A percentile compares a stretch with the other conserved stretches of the same genome.
These are phyloP conservation scores for Linnemannia hyalina DNA, from an alignment of 192 early-diverging fungal species.

Conservation along the genomic window DNA sequence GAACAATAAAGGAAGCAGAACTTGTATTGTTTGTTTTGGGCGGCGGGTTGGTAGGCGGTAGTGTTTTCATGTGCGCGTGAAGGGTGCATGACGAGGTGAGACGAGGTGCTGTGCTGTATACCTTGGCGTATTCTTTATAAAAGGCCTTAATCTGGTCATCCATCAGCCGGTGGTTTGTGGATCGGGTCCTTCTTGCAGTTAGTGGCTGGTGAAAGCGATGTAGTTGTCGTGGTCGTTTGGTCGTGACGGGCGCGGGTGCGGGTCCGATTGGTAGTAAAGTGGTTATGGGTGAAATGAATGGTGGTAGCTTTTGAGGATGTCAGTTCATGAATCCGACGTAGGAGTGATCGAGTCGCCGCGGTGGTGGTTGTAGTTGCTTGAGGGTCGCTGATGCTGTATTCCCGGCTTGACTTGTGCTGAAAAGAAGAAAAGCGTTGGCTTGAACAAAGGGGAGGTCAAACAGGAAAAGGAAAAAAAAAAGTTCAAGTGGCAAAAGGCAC, in stretches of 20 bases:
- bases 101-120: not conserved
- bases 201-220: constrained; percentile 20
- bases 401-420: no score
- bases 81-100: not conserved
- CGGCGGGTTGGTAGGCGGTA: no score
- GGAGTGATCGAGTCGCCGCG: no score
- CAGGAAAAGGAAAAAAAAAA: no score
- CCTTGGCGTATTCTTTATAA: constrained; percentile 47
- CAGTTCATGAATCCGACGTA: constrained; percentile 10
- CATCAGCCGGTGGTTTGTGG: constrained; percentile 21
- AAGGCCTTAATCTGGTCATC: constrained; percentile 52
- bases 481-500: no score
- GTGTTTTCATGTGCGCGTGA: not conserved
- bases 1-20: no score
- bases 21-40: not conserved
- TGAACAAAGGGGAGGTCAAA: no score
- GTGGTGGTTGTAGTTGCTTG: no score
- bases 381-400: no score
- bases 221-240: not conserved
- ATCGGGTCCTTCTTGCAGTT: constrained; percentile 22
- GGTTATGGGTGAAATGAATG: not conserved
- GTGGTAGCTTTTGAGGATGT: constrained; percentile 14
- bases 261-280: not conserved
- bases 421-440: no score
- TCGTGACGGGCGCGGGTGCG: not conserved